A percentile compares a stretch with the other conserved stretches of the same genome.
phyloP scores from a whole-genome alignment of 2,329 filamentous ascomycete species.

The Pseudogymnoascus sp. region DNA sequence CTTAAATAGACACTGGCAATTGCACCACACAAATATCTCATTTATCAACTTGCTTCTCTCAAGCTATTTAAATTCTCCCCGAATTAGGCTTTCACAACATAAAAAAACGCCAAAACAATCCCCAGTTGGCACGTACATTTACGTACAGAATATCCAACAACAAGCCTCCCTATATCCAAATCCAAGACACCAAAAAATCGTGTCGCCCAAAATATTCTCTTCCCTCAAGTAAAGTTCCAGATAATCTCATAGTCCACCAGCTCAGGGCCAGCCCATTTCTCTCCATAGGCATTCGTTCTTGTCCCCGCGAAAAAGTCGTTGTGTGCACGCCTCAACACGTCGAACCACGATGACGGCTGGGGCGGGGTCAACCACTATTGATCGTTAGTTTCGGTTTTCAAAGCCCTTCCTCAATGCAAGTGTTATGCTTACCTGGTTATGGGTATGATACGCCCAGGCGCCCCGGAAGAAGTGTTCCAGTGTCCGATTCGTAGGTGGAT shows the following conservation, averaged over 20 bases:
- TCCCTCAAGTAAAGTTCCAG: slow-evolving; percentile 39
- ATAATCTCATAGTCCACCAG: slow-evolving; percentile 41
- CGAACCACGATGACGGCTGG: slow-evolving; percentile 47
- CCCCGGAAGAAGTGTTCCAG: slow-evolving; percentile 48
- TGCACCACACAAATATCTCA: neutral
- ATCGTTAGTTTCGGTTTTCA: slow-evolving; percentile 15
- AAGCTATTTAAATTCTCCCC: neutral
- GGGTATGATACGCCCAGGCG: slow-evolving; percentile 48
- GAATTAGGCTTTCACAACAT: neutral
- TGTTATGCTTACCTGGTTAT: slow-evolving; percentile 41
- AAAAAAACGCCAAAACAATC: neutral
- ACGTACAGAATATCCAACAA: slow-evolving; percentile 1
- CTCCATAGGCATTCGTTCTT: slow-evolving; percentile 43
- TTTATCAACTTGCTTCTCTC: neutral
- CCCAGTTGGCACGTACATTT: slow-evolving; percentile 3
- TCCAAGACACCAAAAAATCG: neutral
- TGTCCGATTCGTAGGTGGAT: slow-evolving; percentile 46
- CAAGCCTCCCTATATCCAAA: neutral
- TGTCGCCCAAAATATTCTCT: neutral
- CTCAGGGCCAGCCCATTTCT: slow-evolving; percentile 42
- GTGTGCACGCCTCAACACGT: slow-evolving; percentile 43
- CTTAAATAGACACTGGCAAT: neutral
- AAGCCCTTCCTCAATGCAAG: neutral
- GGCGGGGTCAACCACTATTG: slow-evolving; percentile 45
- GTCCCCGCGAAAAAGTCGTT: slow-evolving; percentile 44